Base-by-base conservation (phyloP, 257 asterid species). In the Ophiorrhiza pumila region DNA sequence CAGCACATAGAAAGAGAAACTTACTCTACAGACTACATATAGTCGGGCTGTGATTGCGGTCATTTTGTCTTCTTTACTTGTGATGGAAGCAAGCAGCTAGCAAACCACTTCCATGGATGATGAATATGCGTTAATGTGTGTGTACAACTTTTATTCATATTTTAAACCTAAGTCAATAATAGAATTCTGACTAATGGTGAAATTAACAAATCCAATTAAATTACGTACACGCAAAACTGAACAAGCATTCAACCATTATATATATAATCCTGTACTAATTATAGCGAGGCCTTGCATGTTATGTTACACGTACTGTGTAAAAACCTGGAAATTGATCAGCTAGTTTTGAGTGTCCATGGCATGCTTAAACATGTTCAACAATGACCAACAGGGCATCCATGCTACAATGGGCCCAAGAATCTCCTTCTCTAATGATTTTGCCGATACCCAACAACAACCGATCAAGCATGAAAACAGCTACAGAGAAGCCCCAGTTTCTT, bases 371-470 rank as follows among this genome's bases (percentile, higher is more conserved):
- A 75, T 86, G 90, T 74, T 85, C 79, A 89, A 82, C 77, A 87
- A 87, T 74, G 96, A 91, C 17, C 97, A 91, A 39, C 89, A 88
- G 70, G 62, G 76, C 27, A 77, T 73, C 20, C 81, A 82, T 83
- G 68, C 80, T 23, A 34, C 87, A 29, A 83, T 82, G 81, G 76
- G 86, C 60, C 96, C 98, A 80, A 86, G 97, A 86, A 90, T 93
- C 79, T 93, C 98, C 47, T 93, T 93, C 87, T 93, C 98, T 5
- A 91, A 82, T 69, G 97, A 93, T 41, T 91, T 93, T 71, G 87
- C 78, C n/a, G 95, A 91, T 68, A 41, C 85, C 31, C 82, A 84
- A 57, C 82, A 84, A 57, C 91, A 76, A 71, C 78, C 80, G 29
- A 71, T 69, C 37, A 91, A 84, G 81, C 89, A 80, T 11, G 93